A percentile compares a stretch with the other conserved stretches of the same genome.
These are phyloP conservation scores for Austropuccinia psidii DNA, from an alignment of 1,284 basidiomycete species.

Conservation along the genomic window DNA sequence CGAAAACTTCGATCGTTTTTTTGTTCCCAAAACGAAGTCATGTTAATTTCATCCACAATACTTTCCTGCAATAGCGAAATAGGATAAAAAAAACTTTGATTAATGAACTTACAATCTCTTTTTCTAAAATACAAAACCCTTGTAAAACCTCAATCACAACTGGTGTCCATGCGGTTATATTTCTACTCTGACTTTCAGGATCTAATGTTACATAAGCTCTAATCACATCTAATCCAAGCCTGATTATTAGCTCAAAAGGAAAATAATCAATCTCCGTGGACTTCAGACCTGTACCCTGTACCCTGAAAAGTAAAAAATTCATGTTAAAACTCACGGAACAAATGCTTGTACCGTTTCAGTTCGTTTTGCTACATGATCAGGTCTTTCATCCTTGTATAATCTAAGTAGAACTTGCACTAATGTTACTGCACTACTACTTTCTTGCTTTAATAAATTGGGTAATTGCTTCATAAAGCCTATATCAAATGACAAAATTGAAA, in stretches of 20 bases:
- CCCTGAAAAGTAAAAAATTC: background rate
- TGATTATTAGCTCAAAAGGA: conserved; percentile 45
- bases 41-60: no score
- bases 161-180: conserved; percentile 95
- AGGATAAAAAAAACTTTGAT: background rate
- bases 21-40: no score
- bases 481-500: background rate
- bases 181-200: conserved; percentile 84
- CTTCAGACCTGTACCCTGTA: background rate
- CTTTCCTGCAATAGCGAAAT: no score
- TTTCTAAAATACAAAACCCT: conserved; percentile 80
- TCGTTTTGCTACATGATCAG: conserved; percentile 70
- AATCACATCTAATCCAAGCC: conserved; percentile 81
- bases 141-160: conserved; percentile 88
- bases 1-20: no score
- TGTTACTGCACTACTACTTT: conserved; percentile 91
- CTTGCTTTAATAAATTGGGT: conserved; percentile 95
- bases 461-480: conserved; percentile 99
- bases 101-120: conserved; percentile 64
- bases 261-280: background rate
- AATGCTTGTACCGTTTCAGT: conserved; percentile 78
- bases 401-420: conserved; percentile 81
- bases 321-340: conserved; percentile 63
- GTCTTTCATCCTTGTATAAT: conserved; percentile 88
- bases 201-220: conserved; percentile 85